A percentile compares a stretch with the other conserved stretches of the same genome.
Conservation (phyloP, 2,329 filamentous ascomycete genomes). For the Colletotrichum salicis region DNA sequence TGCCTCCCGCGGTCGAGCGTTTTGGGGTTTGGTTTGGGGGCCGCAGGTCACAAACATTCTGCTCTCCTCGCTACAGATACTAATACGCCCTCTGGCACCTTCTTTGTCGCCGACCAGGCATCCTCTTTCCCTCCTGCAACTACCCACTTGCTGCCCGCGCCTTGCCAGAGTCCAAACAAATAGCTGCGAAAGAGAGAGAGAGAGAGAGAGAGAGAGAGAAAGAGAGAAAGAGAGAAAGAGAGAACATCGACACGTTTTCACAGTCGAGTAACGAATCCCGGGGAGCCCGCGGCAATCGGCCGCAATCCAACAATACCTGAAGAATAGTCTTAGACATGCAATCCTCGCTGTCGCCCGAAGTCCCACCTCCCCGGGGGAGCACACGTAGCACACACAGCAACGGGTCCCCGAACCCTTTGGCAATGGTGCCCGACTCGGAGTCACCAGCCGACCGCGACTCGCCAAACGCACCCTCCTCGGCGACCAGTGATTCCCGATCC, state of each 20-base stretch:
- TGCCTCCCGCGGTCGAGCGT: background rate
- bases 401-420: conserved; percentile 26
- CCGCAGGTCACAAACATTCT: background rate
- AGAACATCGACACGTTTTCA: background rate
- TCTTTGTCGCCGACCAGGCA: background rate
- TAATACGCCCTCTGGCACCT: conserved; percentile 6
- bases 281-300: background rate
- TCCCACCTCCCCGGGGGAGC: conserved; percentile 27
- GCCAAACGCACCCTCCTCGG: conserved; percentile 37
- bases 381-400: conserved; percentile 30
- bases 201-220: background rate
- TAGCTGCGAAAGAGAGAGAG: too few species aligned
- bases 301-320: background rate
- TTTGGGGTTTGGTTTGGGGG: background rate
- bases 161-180: background rate
- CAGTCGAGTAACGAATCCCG: background rate
- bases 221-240: too few species aligned
- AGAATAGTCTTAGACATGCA: conserved; percentile 14
- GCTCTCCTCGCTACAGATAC: background rate
- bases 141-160: background rate
- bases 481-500: conserved; percentile 36
- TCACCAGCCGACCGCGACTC: conserved; percentile 36
- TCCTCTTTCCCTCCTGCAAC: conserved; percentile 12
- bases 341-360: conserved; percentile 22
- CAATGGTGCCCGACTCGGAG: conserved; percentile 25